Evolutionary conservation across 1,284 basidiomycete species (phyloP).

Genomic region (Anthracocystis panici-leucophaei): DNA sequence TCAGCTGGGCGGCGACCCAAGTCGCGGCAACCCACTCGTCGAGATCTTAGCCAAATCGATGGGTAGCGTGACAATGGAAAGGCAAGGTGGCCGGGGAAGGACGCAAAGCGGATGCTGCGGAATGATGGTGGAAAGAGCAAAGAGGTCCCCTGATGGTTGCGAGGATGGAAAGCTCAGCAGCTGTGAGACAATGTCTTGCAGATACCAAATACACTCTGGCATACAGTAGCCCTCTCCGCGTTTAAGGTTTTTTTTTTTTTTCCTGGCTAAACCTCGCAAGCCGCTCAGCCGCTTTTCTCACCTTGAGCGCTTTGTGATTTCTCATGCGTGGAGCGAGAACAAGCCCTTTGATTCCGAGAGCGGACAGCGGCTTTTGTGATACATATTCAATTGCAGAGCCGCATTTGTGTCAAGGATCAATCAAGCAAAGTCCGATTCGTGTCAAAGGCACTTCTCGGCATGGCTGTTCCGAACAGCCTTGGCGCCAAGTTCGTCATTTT

Average conservation of each 20-base stretch:
- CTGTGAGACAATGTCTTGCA: too few species aligned
- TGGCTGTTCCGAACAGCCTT: neutral
- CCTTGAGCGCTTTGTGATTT: too few species aligned
- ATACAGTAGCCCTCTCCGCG: neutral
- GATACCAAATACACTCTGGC: too few species aligned
- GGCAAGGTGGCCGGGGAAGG: neutral
- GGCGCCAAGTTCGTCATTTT: neutral
- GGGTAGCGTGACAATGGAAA: too few species aligned
- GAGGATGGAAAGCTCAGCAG: too few species aligned
- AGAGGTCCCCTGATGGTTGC: too few species aligned
- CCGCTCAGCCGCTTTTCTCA: neutral
- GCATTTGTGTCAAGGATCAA: neutral
- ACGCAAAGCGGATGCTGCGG: too few species aligned
- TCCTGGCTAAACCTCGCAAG: slow-evolving; percentile 1
- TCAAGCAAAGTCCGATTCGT: neutral
- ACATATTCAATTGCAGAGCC: too few species aligned
- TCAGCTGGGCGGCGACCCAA: neutral
- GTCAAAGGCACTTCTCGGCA: neutral
- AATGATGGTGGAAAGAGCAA: too few species aligned
- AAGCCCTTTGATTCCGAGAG: too few species aligned
- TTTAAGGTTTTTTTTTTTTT: neutral
- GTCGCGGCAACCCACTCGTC: neutral
- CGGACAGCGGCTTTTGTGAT: too few species aligned
- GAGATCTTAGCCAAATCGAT: neutral
- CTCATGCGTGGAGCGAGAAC: too few species aligned